Base-by-base conservation (phyloP, 768 basidiomycete species). In the Naganishia vishniacii region DNA sequence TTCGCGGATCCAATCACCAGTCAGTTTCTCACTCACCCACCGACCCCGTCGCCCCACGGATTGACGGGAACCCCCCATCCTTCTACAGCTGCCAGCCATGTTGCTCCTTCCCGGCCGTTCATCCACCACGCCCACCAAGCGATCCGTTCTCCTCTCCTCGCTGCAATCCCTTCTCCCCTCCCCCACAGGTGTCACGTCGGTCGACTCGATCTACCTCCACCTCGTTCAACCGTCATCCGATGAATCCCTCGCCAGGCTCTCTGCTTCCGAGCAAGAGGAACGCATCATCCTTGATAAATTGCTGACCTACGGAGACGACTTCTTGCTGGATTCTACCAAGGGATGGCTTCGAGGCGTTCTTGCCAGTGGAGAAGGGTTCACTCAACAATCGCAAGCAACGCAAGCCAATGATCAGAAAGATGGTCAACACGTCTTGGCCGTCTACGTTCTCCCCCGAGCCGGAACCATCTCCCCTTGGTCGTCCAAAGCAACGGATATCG, bases 401-500 rank as follows among this genome's bases (percentile, higher is more conserved):
- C 31, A 46, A 65, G 25, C 61, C 16, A 23, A 32, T 16, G 20
- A 44, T 20, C 9, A 18, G 67, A 74, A 76, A 28, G 31, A 72
- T 80, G n/a, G 70, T 80, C 56, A 71, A 73, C 18, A 73, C 73
- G 11, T 37, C 11, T 83, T 84, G 51, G 79, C 85, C 12, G 78
- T 85, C 44, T 94, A 85, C 74, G 85, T 95, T 42, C 79, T 88
- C 6, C 93, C 93, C 12, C 80, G 93, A 64, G 82, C 85, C 8
- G 93, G 94, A 3, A 92, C 93, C 3, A 87, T 98, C 71, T 97
- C 94, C 4, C 93, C 95, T 1, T 99, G 95, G 95, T 97, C 94
- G 5, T 94, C 89, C 78, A 99, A 99, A 79, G 94, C 95, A 1
- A 97, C 94, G 0, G 93, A 99, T 75, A 98, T 99, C 61, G 84